Base-by-base conservation (phyloP, 768 basidiomycete genomes). In the Hypsizygus marmoreus region DNA sequence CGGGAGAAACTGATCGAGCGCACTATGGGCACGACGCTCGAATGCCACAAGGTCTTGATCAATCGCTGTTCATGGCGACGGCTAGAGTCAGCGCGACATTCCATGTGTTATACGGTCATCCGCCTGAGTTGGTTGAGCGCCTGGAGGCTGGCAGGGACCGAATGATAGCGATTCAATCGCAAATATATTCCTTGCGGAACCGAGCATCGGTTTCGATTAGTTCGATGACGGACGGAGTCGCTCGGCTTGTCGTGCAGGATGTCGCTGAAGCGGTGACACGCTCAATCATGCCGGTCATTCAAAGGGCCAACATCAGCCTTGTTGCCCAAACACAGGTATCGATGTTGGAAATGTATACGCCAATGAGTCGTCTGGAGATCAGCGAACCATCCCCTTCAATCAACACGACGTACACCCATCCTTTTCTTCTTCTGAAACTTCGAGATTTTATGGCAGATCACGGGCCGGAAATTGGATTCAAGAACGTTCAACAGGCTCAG, bases 11-110 rank as follows among this genome's bases (percentile, higher is more conserved):
- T 13, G 50, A 54, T 25, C 12, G 31, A 11, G 17, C 31, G 6
- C 45, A 58, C 36, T 57, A 60, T 45, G 58, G 50, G 7, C 20
- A 13, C 6, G 46, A 60, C 26, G 22, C n/a, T 2, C 13, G 37
- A 4, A 19, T 55, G 4, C 56, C 56, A 2, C 22, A 13, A 12
- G 43, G 46, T 10, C 40, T 54, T 13, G 47, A 52, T 29, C 34
- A 42, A 3, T 28, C 43, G 8, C 23, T 16, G 0, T 45, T 57
- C 14, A 31, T 55, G 20, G 11, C 13, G 9, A 47, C 44, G 2
- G 45, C 51, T 4, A 31, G 38, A 14, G 38, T 50, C 23, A 57
- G 53, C 22, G 46, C 26, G 4, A 43, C 50, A 6, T 48, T 57
- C 17, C 58, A 60, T 31, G 11, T 40, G 3, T 25, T 60, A 1